phyloP scores from a whole-genome alignment of 1,139 yeast genomes.

The Diutina scorzettiae region DNA sequence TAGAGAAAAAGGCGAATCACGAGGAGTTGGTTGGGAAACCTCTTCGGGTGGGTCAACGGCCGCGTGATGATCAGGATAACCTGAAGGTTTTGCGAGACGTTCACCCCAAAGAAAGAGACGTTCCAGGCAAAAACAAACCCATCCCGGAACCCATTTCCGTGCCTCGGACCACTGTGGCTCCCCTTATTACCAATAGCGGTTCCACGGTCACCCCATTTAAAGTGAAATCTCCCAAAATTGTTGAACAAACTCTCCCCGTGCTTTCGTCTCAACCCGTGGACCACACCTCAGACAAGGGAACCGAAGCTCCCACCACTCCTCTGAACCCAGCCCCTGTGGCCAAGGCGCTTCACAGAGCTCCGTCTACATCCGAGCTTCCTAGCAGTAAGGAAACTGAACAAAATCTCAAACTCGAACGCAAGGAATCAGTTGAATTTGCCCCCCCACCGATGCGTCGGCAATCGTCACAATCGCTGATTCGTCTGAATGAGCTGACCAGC shows the following conservation, averaged over 20 bases:
- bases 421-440: neutral
- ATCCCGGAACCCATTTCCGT: too few species aligned
- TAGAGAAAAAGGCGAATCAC: slow-evolving; percentile 7
- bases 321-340: neutral
- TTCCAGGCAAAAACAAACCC: too few species aligned
- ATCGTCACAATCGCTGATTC: neutral
- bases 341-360: slow-evolving; percentile 4
- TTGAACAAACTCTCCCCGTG: too few species aligned
- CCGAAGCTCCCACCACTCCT: neutral
- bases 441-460: neutral
- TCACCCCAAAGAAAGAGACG: too few species aligned
- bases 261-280: too few species aligned
- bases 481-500: neutral
- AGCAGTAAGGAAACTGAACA: neutral
- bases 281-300: too few species aligned
- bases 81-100: too few species aligned
- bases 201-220: too few species aligned
- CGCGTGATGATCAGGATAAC: too few species aligned
- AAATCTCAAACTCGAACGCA: neutral
- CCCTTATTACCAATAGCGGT: too few species aligned
- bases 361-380: neutral
- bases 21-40: neutral
- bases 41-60: neutral
- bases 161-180: too few species aligned
- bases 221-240: neutral